Evolutionary conservation across 1,284 basidiomycete species (phyloP).

Genomic region (Athelia sp.): DNA sequence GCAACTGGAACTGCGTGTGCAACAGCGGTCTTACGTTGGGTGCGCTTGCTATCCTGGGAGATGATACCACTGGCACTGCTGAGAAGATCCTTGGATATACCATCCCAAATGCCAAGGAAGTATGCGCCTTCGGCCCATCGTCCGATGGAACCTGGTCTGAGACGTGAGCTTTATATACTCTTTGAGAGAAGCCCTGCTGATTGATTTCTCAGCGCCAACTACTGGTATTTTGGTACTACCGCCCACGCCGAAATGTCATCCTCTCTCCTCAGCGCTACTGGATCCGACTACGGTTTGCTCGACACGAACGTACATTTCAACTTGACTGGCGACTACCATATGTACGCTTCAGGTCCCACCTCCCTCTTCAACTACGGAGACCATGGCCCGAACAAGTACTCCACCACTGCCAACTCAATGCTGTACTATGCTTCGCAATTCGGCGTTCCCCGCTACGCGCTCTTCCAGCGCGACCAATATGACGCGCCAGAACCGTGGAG

Average conservation of each 20-base stretch:
- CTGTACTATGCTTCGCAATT: conserved; percentile 69
- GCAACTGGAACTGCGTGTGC: conserved; percentile 99
- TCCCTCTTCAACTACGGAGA: conserved; percentile 92
- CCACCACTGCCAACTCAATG: conserved; percentile 75
- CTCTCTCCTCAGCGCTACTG: conserved; percentile 81
- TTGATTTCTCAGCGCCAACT: conserved; percentile 54
- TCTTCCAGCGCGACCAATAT: conserved; percentile 90
- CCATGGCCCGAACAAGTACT: conserved; percentile 93
- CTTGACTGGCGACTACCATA: conserved; percentile 85
- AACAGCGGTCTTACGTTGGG: conserved; percentile 89
- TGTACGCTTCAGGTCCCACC: conserved; percentile 82
- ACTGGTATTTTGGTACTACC: conserved; percentile 95
- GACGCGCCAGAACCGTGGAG: conserved; percentile 92
- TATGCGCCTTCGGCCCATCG: conserved; percentile 67
- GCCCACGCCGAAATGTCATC: conserved; percentile 91
- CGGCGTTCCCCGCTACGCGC: conserved; percentile 67
- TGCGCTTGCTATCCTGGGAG: conserved; percentile 84
- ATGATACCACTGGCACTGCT: conserved; percentile 78
- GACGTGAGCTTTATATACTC: conserved; percentile 34
- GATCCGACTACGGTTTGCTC: conserved; percentile 76
- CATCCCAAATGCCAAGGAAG: conserved; percentile 70
- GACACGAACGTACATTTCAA: conserved; percentile 65
- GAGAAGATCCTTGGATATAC: conserved; percentile 63
- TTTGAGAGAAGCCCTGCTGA: too few relatives aligned
- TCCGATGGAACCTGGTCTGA: conserved; percentile 93